Evolutionary conservation across 116 monocot genomes (phyloP).

Genomic region (Dioscorea cayenensis): DNA sequence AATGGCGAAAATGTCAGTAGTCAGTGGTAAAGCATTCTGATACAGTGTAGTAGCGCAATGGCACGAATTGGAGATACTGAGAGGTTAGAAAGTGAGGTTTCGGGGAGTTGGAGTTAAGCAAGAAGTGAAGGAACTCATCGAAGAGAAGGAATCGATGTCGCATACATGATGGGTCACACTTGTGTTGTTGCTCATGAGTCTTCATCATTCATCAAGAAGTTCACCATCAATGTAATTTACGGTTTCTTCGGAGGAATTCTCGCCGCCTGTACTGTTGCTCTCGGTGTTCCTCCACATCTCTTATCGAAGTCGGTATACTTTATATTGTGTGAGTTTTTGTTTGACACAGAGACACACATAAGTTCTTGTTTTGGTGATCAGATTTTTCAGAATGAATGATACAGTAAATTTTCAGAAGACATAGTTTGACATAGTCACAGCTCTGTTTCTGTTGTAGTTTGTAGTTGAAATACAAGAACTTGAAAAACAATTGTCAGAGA

Average conservation of each 20-base stretch:
- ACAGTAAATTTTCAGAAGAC: too few relatives aligned
- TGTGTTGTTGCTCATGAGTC: constrained; percentile 35
- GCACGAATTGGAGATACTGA: neutral
- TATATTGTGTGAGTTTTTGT: constrained; percentile 1
- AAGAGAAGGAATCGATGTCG: constrained; percentile 59
- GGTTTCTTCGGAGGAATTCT: constrained; percentile 64
- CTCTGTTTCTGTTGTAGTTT: too few relatives aligned
- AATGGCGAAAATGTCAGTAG: constrained; percentile 7
- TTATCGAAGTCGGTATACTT: constrained; percentile 6
- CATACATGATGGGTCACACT: constrained; percentile 76
- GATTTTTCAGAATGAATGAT: too few relatives aligned
- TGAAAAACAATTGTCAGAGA: too few relatives aligned
- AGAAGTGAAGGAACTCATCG: constrained; percentile 48
- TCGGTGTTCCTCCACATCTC: constrained; percentile 37
- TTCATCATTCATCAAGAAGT: constrained; percentile 51
- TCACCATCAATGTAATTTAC: constrained; percentile 48
- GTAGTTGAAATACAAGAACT: too few relatives aligned
- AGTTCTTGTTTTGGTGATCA: too few relatives aligned
- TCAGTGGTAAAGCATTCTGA: constrained; percentile 9
- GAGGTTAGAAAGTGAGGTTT: constrained; percentile 14
- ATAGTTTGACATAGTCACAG: too few relatives aligned
- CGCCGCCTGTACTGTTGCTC: constrained; percentile 33
- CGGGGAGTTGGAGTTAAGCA: constrained; percentile 16
- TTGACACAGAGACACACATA: too few relatives aligned
- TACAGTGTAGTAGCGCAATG: constrained; percentile 5